A percentile compares a stretch with the other conserved stretches of the same genome.
Evolutionary conservation across 805 yeast genomes (phyloP).

Genomic region (Metschnikowia amazonensis): DNA sequence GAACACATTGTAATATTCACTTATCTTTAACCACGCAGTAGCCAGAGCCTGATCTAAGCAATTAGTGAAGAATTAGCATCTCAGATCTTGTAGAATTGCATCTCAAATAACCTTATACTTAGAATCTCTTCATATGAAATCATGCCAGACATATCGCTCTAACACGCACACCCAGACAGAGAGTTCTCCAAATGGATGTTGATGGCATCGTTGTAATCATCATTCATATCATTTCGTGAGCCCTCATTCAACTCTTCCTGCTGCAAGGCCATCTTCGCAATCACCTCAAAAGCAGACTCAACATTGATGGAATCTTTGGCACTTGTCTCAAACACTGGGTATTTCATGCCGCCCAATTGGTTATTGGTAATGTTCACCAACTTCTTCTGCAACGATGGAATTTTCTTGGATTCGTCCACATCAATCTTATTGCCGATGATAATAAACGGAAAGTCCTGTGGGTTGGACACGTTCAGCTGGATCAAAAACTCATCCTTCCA

Average conservation of each 20-base stretch:
- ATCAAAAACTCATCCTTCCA: conserved; percentile 96
- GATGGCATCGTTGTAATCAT: conserved; percentile 94
- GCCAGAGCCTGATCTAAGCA: too few species aligned
- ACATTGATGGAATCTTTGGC: conserved; percentile 96
- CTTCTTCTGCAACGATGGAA: conserved; percentile 53
- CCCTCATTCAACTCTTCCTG: conserved; percentile 92
- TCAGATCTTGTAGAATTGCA: too few species aligned
- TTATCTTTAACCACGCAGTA: too few species aligned
- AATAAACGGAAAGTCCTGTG: conserved; percentile 93
- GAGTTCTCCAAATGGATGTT: conserved; percentile 91
- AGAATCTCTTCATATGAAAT: too few species aligned
- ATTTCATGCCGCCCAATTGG: conserved; percentile 57
- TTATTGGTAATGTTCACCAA: conserved; percentile 43
- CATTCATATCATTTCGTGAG: conserved; percentile 50
- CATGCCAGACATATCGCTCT: neutral
- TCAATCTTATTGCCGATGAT: conserved; percentile 94
- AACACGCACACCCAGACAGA: conserved; percentile 71
- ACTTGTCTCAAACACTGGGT: conserved; percentile 93
- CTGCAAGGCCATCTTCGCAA: conserved; percentile 91
- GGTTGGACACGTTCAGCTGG: conserved; percentile 90
- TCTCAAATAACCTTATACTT: too few species aligned
- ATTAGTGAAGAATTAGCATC: too few species aligned
- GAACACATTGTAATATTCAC: too few species aligned
- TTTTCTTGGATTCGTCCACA: conserved; percentile 85
- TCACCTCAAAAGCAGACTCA: conserved; percentile 92